Base-by-base conservation (phyloP, 768 basidiomycete genomes). In the Mycena crocata region DNA sequence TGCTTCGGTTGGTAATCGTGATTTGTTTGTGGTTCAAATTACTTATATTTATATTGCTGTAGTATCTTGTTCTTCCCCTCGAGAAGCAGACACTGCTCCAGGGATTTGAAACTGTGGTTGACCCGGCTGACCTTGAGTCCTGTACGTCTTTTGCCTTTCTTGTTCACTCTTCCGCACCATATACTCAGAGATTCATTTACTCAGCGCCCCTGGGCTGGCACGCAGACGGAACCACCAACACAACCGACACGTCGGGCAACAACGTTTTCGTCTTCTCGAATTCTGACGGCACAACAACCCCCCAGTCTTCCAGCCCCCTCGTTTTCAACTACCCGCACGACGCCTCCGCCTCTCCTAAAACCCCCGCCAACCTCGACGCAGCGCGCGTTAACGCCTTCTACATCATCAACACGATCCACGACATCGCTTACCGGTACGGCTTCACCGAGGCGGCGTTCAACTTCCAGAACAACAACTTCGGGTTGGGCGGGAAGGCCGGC, bases 401-500 rank as follows among this genome's bases (percentile, higher is more conserved):
- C 48, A 39, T 67, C 46, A 83, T 85, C 74, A 90, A 90, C 80
- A 79, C 81, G 57, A 77, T 84, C 64, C 86, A 88, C 71, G 86
- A 88, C 34, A 44, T 72, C 32, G 61, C 72, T 1, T 76, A 76
- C 66, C 66, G 80, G 48, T 83, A 86, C 66, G 87, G 87, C 10
- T 89, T 89, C 76, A 87, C 85, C 66, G 87, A 88, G 69, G 67
- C 60, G 5, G 66, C 66, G 5, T 72, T 68, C 62, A 57, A 88
- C 77, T 88, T 90, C 86, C 89, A 90, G 77, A 81, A 77, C 30
- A 81, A 86, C 77, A 90, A 90, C 81, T 86, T 86, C 70, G 83
- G 81, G 9, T 81, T 84, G 58, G 87, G 87, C 14, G 88, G 88
- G 7, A 67, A 68, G 50, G 87, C 81, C 31, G 82, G 79, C 52